Evolutionary conservation across 1,284 basidiomycete genomes (phyloP).

Genomic region (Ganoderma lucidum): DNA sequence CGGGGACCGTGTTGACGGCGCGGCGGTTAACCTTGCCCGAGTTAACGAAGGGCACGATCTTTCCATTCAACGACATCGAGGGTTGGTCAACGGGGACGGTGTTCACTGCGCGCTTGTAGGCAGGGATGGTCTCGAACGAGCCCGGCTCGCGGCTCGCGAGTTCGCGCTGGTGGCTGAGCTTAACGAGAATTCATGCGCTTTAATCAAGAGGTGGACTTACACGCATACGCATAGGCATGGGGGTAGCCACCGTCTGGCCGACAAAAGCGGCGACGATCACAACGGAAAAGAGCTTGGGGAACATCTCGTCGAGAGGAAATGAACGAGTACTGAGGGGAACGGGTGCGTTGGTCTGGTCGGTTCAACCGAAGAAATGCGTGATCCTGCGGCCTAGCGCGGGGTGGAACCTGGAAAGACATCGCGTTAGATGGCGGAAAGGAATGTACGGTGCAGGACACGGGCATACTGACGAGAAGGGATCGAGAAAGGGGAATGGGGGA

Average conservation of each 20-base stretch:
- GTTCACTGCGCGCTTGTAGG: conserved; percentile 50
- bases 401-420: conserved; percentile 36
- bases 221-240: conserved; percentile 52
- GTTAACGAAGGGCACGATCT: conserved; percentile 35
- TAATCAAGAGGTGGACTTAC: conserved; percentile 40
- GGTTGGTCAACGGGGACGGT: conserved; percentile 45
- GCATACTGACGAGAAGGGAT: conserved; percentile 42
- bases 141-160: conserved; percentile 43
- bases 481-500: conserved; percentile 44
- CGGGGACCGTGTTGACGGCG: conserved; percentile 42
- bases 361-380: conserved; percentile 45
- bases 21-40: conserved; percentile 16
- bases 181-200: neutral
- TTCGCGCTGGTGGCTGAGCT: conserved; percentile 31
- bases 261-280: conserved; percentile 53
- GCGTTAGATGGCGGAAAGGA: neutral
- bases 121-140: conserved; percentile 54
- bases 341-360: conserved; percentile 36
- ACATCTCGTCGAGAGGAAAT: conserved; percentile 49
- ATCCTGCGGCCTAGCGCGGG: conserved; percentile 47
- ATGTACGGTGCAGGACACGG: conserved; percentile 12
- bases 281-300: conserved; percentile 49
- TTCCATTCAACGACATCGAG: conserved; percentile 36
- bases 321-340: conserved; percentile 32
- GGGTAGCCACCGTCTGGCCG: conserved; percentile 53